A percentile compares a stretch with the other conserved stretches of the same genome.
Conservation (phyloP, 441 rosid species). For the Viola pubescens region DNA sequence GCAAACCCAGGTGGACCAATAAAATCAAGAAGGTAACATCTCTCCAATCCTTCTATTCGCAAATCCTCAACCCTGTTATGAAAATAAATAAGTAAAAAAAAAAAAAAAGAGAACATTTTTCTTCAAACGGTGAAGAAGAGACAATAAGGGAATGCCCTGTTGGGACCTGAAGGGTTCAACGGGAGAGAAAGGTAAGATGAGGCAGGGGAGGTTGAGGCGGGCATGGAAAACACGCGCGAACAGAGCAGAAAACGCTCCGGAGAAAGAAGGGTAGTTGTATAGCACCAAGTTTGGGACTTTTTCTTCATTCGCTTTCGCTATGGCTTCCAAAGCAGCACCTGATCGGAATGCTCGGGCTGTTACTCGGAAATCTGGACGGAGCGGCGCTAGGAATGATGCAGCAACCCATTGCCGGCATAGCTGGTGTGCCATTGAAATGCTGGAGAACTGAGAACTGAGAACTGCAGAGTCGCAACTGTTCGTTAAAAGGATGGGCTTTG, state of each 20-base stretch:
- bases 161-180: slow-evolving; percentile 50
- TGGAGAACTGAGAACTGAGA: not conserved
- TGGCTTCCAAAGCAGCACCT: slow-evolving; percentile 63
- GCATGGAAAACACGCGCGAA: slow-evolving; percentile 65
- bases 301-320: slow-evolving; percentile 46
- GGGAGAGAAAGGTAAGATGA: slow-evolving; percentile 66
- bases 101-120: not conserved
- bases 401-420: slow-evolving; percentile 6
- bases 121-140: not conserved
- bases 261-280: slow-evolving; percentile 74
- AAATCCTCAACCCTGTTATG: slow-evolving; percentile 50
- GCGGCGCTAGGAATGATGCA: not conserved
- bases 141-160: not conserved
- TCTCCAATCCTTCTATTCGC: slow-evolving; percentile 43
- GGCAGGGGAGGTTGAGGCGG: slow-evolving; percentile 46
- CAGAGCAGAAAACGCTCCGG: slow-evolving; percentile 77
- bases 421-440: not conserved
- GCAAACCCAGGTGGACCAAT: slow-evolving; percentile 48
- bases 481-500: too few species aligned
- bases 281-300: slow-evolving; percentile 44
- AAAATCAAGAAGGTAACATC: slow-evolving; percentile 67
- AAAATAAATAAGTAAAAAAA: not conserved
- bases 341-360: slow-evolving; percentile 44
- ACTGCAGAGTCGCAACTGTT: not conserved
- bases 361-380: not conserved